Evolutionary conservation across 768 basidiomycete species (phyloP).

Genomic region (Mrakia hoshinonis): DNA sequence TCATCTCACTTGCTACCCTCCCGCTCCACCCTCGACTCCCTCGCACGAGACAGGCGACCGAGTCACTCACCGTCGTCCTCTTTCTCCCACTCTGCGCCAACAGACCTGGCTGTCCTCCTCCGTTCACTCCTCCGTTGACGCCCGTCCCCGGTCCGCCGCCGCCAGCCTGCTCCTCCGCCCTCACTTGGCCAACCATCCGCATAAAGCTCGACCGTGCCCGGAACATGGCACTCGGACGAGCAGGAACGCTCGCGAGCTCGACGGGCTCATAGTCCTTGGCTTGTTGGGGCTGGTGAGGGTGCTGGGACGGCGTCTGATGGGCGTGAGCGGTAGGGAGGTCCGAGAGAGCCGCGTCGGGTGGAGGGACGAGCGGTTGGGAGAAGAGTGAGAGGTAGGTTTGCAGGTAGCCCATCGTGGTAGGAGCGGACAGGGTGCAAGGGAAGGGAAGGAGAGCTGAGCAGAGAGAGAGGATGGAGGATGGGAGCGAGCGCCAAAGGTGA

Average conservation of each 20-base stretch:
- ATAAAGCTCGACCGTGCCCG: not conserved
- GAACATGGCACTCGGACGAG: not conserved
- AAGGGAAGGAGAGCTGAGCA: not conserved
- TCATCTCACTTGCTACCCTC: no score
- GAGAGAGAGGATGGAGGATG: not conserved
- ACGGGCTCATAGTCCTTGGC: not conserved
- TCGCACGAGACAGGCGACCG: no score
- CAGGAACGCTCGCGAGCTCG: not conserved
- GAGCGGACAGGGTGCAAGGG: not conserved
- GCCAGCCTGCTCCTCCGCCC: not conserved
- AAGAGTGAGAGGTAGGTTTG: constrained; percentile 2
- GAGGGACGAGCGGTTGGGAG: not conserved
- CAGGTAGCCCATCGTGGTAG: not conserved
- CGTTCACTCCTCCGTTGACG: not conserved
- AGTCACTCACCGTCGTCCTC: no score
- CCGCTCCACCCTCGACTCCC: no score
- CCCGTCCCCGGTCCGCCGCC: not conserved
- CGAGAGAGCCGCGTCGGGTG: not conserved
- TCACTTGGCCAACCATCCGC: not conserved
- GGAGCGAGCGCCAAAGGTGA: no score
- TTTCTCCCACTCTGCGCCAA: not conserved
- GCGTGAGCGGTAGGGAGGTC: not conserved
- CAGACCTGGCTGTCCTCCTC: not conserved
- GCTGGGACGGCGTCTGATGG: no score
- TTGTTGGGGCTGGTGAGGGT: not conserved